Percentiles rank a stretch among this genome's conserved stretches.
Evolutionary conservation across 192 early-diverging fungal species (phyloP).

Genomic region (Backusella psychrophila): DNA sequence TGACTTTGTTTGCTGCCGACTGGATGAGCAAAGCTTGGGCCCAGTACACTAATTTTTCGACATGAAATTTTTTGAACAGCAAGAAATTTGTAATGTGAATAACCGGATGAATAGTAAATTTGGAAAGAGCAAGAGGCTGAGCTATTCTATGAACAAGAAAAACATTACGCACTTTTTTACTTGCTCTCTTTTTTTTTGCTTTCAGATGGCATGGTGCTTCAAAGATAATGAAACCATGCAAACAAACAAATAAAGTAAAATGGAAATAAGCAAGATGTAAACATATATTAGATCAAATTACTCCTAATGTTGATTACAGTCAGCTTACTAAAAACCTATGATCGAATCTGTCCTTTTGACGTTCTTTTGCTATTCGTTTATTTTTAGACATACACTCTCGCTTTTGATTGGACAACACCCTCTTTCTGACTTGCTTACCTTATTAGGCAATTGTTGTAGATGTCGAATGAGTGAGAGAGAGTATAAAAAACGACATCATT

Average conservation of each 20-base stretch:
- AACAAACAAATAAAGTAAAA: not conserved
- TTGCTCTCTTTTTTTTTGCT: not conserved
- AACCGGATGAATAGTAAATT: not conserved
- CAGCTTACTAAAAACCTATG: not conserved
- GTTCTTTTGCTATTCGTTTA: not conserved
- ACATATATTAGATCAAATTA: not conserved
- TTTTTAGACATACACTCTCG: not conserved
- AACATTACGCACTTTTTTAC: not conserved
- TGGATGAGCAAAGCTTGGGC: not conserved
- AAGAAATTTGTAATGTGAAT: not conserved
- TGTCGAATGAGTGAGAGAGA: not conserved
- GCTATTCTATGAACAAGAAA: not conserved
- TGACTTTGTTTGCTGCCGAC: not conserved
- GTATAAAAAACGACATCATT: not conserved
- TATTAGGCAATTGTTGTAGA: not conserved
- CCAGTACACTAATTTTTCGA: too few species aligned
- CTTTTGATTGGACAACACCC: not conserved
- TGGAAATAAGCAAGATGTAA: not conserved
- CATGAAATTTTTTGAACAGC: not conserved
- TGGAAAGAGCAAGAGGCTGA: not conserved
- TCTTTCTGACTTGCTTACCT: not conserved
- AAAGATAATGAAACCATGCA: not conserved
- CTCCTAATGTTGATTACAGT: not conserved
- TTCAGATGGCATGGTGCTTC: not conserved
- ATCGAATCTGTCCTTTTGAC: not conserved